These are phyloP conservation scores for Xylariaceae sp. DNA, from an alignment of 2,329 filamentous ascomycete genomes.

Conservation along the genomic window DNA sequence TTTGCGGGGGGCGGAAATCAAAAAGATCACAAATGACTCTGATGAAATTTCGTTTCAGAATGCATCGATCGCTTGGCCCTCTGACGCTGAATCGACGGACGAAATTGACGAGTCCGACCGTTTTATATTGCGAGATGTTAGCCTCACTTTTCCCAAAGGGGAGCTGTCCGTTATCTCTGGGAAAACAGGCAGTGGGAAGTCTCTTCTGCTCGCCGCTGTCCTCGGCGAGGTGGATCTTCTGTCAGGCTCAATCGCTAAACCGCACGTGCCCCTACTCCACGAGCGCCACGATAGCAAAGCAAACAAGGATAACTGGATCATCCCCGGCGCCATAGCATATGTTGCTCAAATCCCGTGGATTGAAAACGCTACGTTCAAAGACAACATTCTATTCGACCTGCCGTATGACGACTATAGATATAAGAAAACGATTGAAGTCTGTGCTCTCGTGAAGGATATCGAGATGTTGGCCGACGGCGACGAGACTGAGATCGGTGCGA, in stretches of 20 bases:
- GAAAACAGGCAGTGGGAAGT: constrained; percentile 75
- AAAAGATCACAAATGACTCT: constrained; percentile 49
- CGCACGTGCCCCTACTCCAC: constrained; percentile 44
- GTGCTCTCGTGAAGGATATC: constrained; percentile 70
- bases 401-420: constrained; percentile 68
- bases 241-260: constrained; percentile 55
- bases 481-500: constrained; percentile 75
- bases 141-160: constrained; percentile 61
- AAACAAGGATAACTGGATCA: constrained; percentile 62
- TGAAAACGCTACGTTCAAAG: constrained; percentile 72
- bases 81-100: constrained; percentile 46
- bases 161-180: constrained; percentile 73
- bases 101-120: constrained; percentile 50
- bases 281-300: constrained; percentile 61
- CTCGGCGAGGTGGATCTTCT: constrained; percentile 72
- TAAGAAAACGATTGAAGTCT: constrained; percentile 64
- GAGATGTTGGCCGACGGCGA: constrained; percentile 74
- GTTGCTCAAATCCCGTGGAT: constrained; percentile 82
- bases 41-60: constrained; percentile 61
- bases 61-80: constrained; percentile 70
- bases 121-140: constrained; percentile 63
- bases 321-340: constrained; percentile 66
- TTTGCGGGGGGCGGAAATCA: constrained; percentile 62
- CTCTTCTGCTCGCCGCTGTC: constrained; percentile 66
- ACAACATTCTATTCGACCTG: constrained; percentile 75